These are phyloP conservation scores for Trichocladium uniseriatum DNA, from an alignment of 495 filamentous ascomycete species.

Conservation along the genomic window DNA sequence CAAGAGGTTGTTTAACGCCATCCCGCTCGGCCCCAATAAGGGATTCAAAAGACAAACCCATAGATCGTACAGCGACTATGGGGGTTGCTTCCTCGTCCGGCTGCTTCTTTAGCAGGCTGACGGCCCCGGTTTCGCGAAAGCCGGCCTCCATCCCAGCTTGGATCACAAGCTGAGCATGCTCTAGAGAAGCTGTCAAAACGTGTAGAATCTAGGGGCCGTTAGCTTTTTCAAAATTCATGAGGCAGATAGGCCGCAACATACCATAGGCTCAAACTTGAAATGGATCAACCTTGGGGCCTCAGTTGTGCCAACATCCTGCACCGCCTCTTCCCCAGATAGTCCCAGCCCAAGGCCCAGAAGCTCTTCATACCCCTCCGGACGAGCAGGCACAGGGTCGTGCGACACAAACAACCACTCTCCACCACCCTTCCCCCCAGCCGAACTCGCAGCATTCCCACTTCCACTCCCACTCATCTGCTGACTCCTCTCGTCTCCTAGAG, in stretches of 20 bases:
- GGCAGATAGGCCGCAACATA: constrained; percentile 32
- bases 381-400: constrained; percentile 54
- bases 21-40: constrained; percentile 53
- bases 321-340: background rate
- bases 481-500: background rate
- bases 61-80: constrained; percentile 75
- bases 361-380: constrained; percentile 30
- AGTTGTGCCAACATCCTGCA: background rate
- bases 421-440: constrained; percentile 65
- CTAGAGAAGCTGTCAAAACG: constrained; percentile 61
- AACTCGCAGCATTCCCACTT: constrained; percentile 14
- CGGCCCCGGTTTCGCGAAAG: constrained; percentile 80
- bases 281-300: constrained; percentile 54
- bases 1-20: constrained; percentile 31
- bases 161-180: constrained; percentile 62
- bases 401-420: constrained; percentile 82
- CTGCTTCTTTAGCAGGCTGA: constrained; percentile 26
- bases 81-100: constrained; percentile 37
- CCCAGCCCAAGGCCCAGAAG: constrained; percentile 9
- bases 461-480: background rate
- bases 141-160: constrained; percentile 67
- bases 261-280: constrained; percentile 94
- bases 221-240: background rate
- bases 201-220: constrained; percentile 64
- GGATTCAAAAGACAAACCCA: constrained; percentile 69